Percentiles rank a stretch among this genome's conserved stretches.
These are phyloP conservation scores for Gracilaria gracilis DNA, from an alignment of 23 red algal species.

Conservation along the genomic window DNA sequence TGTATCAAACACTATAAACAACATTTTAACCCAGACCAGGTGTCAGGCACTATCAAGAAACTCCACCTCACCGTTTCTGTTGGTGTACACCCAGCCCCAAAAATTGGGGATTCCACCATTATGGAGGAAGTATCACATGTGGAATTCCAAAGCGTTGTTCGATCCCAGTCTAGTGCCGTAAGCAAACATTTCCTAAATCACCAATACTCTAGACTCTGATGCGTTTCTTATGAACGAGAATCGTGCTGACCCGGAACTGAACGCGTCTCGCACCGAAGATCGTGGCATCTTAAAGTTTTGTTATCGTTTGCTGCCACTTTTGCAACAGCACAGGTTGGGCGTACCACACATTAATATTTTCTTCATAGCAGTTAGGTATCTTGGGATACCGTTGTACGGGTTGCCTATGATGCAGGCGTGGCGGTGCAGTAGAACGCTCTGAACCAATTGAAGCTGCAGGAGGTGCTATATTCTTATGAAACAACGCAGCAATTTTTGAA, in stretches of 20 bases:
- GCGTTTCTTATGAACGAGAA: not conserved
- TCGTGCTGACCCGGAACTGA: not conserved
- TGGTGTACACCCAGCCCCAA: not conserved
- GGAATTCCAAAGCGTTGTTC: not conserved
- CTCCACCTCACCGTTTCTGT: not conserved
- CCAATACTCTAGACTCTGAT: not conserved
- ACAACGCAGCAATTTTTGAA: no score
- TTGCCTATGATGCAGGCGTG: no score
- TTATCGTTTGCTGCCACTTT: not conserved
- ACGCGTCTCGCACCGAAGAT: not conserved
- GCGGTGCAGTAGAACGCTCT: no score
- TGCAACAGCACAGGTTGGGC: not conserved
- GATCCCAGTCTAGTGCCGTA: not conserved
- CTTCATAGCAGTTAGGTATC: not conserved
- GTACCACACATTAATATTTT: not conserved
- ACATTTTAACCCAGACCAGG: not conserved
- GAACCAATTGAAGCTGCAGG: no score
- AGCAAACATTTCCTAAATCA: not conserved
- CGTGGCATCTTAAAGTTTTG: not conserved
- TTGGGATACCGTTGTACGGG: not conserved
- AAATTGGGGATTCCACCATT: not conserved
- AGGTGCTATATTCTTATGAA: no score
- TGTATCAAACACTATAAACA: not conserved
- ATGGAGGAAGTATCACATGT: not conserved
- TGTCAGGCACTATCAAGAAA: not conserved